phyloP scores from a whole-genome alignment of 139 green algal genomes.

The Coelastrella sp. region DNA sequence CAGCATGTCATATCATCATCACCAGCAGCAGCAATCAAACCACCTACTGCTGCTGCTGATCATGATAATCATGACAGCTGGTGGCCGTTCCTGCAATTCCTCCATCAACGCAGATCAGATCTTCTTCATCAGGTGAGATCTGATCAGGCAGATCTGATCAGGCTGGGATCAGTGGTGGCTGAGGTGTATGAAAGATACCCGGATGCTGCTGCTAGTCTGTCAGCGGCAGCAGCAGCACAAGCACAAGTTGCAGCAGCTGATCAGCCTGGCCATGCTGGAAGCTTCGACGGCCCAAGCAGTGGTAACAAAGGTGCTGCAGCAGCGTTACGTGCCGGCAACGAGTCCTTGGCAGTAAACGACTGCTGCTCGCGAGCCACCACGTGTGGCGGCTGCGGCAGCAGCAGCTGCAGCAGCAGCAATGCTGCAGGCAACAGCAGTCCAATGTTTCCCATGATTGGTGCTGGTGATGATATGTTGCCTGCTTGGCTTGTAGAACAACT shows the following conservation, averaged over 20 bases:
- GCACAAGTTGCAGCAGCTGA: no score
- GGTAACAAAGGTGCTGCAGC: no score
- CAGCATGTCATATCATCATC: background rate
- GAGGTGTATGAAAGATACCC: background rate
- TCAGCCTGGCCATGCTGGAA: no score
- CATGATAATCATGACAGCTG: background rate
- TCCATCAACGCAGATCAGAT: slow-evolving; percentile 20
- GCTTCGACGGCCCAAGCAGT: no score
- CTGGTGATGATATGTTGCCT: background rate
- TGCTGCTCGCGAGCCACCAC: no score
- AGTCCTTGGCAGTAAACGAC: no score
- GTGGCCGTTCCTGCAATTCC: slow-evolving; percentile 28
- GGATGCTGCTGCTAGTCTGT: background rate
- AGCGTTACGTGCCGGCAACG: no score
- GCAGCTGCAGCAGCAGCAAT: background rate
- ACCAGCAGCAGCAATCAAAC: slow-evolving; percentile 1
- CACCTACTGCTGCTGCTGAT: no score
- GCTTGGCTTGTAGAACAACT: slow-evolving; percentile 10
- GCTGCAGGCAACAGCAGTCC: background rate
- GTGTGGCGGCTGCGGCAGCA: background rate
- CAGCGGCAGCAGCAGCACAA: slow-evolving; percentile 3
- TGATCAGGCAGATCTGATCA: background rate
- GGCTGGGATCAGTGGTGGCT: background rate
- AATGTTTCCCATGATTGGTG: background rate
- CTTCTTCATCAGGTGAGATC: slow-evolving; percentile 26